Conservation (phyloP, 2,329 filamentous ascomycete genomes). For the Xylariaceae sp. region DNA sequence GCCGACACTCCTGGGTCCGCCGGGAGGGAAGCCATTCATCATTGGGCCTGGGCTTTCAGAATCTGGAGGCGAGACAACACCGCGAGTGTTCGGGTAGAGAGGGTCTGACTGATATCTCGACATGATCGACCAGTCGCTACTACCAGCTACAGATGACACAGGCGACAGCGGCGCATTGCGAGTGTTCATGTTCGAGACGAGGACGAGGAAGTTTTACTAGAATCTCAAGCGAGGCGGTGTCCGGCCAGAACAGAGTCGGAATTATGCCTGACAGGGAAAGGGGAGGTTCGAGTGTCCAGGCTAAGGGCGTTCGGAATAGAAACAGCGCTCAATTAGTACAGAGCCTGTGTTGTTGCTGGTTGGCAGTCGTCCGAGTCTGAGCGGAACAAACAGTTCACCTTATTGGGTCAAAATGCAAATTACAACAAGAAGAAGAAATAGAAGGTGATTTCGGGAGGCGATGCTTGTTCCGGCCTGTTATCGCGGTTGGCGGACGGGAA, state of each 20-base stretch:
- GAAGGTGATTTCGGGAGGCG: background rate
- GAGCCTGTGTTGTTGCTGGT: conserved; percentile 1
- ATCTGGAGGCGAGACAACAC: conserved; percentile 63
- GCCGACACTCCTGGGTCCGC: conserved; percentile 51
- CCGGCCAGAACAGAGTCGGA: conserved; percentile 23
- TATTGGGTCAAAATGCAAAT: background rate
- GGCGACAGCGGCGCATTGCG: conserved; percentile 75
- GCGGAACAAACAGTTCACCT: background rate
- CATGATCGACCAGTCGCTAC: conserved; percentile 74
- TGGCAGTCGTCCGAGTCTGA: background rate
- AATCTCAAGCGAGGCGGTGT: conserved; percentile 15
- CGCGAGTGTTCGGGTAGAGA: conserved; percentile 49
- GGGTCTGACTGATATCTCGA: conserved; percentile 60
- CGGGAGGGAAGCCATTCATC: conserved; percentile 54
- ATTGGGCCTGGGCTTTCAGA: conserved; percentile 58
- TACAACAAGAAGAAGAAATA: background rate
- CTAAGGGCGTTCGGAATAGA: background rate
- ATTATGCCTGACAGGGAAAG: conserved; percentile 18
- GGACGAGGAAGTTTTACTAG: conserved; percentile 8
- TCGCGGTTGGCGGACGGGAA: background rate
- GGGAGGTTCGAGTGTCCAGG: conserved; percentile 14
- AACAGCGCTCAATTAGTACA: conserved; percentile 1
- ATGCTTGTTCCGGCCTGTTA: background rate
- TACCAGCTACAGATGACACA: conserved; percentile 68
- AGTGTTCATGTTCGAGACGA: conserved; percentile 55